Evolutionary conservation across 257 asterid species (phyloP).

Genomic region (Oldenlandia corymbosa): DNA sequence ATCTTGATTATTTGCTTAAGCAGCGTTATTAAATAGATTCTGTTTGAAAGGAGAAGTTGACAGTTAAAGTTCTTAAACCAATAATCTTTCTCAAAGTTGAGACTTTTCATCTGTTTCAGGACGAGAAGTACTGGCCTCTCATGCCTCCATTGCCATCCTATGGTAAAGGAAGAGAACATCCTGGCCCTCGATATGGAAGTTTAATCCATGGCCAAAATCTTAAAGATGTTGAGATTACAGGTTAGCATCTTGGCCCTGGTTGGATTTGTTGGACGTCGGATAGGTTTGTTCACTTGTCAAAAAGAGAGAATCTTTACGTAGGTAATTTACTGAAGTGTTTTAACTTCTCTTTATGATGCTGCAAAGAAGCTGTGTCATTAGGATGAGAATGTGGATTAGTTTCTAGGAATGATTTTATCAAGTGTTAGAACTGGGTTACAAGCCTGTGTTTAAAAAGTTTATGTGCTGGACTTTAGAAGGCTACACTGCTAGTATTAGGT

Average conservation of each 20-base stretch:
- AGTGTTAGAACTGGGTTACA: not conserved
- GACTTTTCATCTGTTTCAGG: slow-evolving; percentile 35
- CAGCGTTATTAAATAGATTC: not conserved
- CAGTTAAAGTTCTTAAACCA: not conserved
- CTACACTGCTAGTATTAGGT: not conserved
- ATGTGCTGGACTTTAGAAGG: not conserved
- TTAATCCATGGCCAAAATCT: slow-evolving; percentile 95
- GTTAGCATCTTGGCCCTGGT: slow-evolving; percentile 32
- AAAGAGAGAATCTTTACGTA: not conserved
- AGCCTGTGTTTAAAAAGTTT: not conserved
- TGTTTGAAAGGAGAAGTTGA: not conserved
- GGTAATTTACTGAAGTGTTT: not conserved
- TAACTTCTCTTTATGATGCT: not conserved
- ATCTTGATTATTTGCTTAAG: no score
- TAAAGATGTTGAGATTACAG: slow-evolving; percentile 90
- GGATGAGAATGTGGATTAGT: not conserved
- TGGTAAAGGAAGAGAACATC: slow-evolving; percentile 91
- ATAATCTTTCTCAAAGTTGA: not conserved
- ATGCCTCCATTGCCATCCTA: slow-evolving; percentile 97
- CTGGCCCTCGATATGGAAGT: slow-evolving; percentile 93
- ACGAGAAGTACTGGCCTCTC: slow-evolving; percentile 85
- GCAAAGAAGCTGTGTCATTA: not conserved
- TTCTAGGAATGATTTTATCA: not conserved
- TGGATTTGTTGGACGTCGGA: not conserved
- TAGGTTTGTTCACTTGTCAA: not conserved